Evolutionary conservation across 139 green algal genomes (phyloP).

Genomic region (Marvania coccoides): DNA sequence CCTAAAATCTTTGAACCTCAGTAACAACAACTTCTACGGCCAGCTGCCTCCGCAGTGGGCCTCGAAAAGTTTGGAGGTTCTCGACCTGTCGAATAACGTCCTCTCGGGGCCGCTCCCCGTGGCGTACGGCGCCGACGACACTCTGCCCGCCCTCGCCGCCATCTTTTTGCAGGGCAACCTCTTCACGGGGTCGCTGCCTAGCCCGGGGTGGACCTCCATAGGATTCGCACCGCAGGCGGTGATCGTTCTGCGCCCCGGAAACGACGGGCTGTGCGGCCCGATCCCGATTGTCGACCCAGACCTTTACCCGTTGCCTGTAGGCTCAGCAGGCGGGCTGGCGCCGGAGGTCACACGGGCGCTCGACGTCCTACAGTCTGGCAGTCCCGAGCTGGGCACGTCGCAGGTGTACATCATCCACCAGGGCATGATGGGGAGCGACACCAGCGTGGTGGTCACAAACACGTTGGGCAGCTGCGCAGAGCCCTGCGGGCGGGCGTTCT

Average conservation of each 20-base stretch:
- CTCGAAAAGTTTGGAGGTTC: neutral
- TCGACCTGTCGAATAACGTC: constrained; percentile 19
- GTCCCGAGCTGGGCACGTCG: neutral
- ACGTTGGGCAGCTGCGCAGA: constrained; percentile 14
- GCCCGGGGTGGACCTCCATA: neutral
- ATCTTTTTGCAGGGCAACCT: constrained; percentile 9
- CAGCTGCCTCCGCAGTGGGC: constrained; percentile 14
- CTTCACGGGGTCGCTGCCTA: neutral
- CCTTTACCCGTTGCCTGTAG: too few species aligned
- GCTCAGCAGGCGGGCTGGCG: neutral
- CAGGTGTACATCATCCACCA: constrained; percentile 15
- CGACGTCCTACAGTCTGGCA: neutral
- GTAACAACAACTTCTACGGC: constrained; percentile 10
- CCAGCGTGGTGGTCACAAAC: constrained; percentile 27
- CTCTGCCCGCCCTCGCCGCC: neutral
- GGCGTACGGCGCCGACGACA: constrained; percentile 1
- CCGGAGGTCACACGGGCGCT: neutral
- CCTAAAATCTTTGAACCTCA: constrained; percentile 11
- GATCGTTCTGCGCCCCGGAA: neutral
- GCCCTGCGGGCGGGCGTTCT: constrained; percentile 1
- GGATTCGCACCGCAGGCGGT: neutral
- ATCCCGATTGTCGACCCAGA: constrained; percentile 1
- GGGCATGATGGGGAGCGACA: neutral
- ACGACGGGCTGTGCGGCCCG: neutral
- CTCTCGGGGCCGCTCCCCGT: constrained; percentile 4